Base-by-base conservation (phyloP, 2,329 filamentous ascomycete species). In the Verticillium klebahnii region DNA sequence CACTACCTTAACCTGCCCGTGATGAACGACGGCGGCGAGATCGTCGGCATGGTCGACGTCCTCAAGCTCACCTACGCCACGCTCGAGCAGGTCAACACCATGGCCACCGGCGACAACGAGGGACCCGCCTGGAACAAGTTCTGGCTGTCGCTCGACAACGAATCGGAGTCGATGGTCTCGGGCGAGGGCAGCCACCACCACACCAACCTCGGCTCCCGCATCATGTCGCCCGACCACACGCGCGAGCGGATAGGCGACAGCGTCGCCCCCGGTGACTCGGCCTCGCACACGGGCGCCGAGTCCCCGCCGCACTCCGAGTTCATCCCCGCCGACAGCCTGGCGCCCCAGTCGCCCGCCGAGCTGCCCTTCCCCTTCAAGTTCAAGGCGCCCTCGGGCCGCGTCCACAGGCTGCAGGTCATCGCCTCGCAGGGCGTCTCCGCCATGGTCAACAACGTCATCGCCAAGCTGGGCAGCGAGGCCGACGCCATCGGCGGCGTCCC, bases 101-200 rank as follows among this genome's bases (percentile, higher is more conserved):
- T 99, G 89, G 88, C 86, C 50, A 93, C 89, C 60, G 86, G 86
- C 52, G 94, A 97, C 72, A 92, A 87, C 69, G 95, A 99, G 77
- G 95, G 95, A 0, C 95, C 95, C 5, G 95, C 95, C 7, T 99
- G 95, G 95, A 98, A 97, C 81, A 99, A 98, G 77, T 99, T 99
- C 80, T 99, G 95, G 95, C 83, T 98, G 67, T 98, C 95, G 1
- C 88, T 99, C 69, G 86, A 98, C 75, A 88, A 96, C 69, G 94
- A 97, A 74, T 94, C 93, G 15, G 95, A 98, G 77, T 99, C 95
- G 2, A 90, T 97, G 84, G 88, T 98, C 75, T 99, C 95, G 63
- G 95, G 93, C 63, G 92, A 96, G 62, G 91, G 90, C 57, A 91
- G 90, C 71, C 82, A 87, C 69, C 81, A 80, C 69, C 73, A 87